Evolutionary conservation across 495 filamentous ascomycete genomes (phyloP).

Genomic region (Talaromyces ruber): DNA sequence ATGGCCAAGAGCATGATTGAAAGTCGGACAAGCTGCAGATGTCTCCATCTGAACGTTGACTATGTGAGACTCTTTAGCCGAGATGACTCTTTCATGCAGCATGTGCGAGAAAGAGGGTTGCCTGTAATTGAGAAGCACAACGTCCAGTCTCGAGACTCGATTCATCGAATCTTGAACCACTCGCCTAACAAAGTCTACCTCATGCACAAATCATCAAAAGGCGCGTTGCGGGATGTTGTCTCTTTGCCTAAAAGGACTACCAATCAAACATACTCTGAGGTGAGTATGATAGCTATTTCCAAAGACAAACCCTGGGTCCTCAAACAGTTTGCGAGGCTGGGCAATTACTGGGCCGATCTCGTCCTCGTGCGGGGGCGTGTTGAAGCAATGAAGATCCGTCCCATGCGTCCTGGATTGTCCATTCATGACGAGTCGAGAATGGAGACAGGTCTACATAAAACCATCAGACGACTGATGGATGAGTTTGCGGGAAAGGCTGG

Average conservation of each 20-base stretch:
- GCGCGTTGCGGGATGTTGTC: constrained; percentile 32
- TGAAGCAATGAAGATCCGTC: constrained; percentile 55
- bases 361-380: constrained; percentile 53
- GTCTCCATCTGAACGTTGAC: constrained; percentile 46
- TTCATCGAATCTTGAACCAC: constrained; percentile 47
- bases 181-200: constrained; percentile 46
- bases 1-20: constrained; percentile 55
- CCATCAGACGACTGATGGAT: constrained; percentile 54
- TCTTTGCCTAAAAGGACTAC: constrained; percentile 46
- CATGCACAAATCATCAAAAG: constrained; percentile 47
- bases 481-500: constrained; percentile 41
- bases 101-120: constrained; percentile 41
- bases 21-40: constrained; percentile 45
- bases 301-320: constrained; percentile 54
- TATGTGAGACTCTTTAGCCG: constrained; percentile 45
- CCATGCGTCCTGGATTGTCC: constrained; percentile 24
- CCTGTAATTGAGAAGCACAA: constrained; percentile 49
- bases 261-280: constrained; percentile 42
- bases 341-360: constrained; percentile 62
- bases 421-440: constrained; percentile 49
- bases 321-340: constrained; percentile 55
- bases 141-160: constrained; percentile 47
- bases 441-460: constrained; percentile 41
- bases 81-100: constrained; percentile 50
- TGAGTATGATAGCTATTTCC: constrained; percentile 48